Evolutionary conservation across 345 rosid genomes (phyloP), one percentile per base, ranked within the genome.

Genomic region (Euphorbia pulcherrima): DNA sequence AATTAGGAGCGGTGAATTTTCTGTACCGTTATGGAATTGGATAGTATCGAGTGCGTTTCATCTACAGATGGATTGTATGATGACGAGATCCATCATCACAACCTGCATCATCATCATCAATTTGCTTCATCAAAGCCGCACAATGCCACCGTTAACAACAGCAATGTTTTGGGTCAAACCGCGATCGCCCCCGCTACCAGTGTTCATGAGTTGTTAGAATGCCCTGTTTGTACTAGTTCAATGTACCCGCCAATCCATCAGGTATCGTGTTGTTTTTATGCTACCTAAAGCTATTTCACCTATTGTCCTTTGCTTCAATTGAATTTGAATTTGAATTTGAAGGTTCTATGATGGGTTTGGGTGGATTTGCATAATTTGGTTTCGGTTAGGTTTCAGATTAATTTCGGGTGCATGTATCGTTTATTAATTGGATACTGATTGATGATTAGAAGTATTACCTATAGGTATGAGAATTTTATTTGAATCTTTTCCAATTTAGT

Each of bases 21-120:
- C 61, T 39, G 39, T 24, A 58, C 26, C 52, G 56, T 24, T 56
- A 93, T 94, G 97, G 97, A 93, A 23, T 68, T 78, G 76, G 95
- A 90, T 67, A 86, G 75, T 71, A 84, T 92, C 64, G 97, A 88
- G 83, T 92, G 94, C 40, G 90, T 87, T 9, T 82, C 96, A 5
- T 80, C 90, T 16, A 71, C 74, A 20, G 90, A 86, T 63, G 90
- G 88, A 28, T 78, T 83, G 57, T 90, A 87, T 23, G 91, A 84
- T 69, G 88, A 87, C 40, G 98, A 90, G 90, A 86, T 88, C 84
- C 86, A 78, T 60, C 83, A 78, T 61, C 83, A 72, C 54, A 77
- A 65, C 24, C 70, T 65, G 24, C 79, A 75, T 46, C 77, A 68
- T 30, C 84, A 72, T 46, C 83, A 78, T 66, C 92, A 83, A 44